Percentiles rank a stretch among this genome's conserved stretches.
Evolutionary conservation across 139 green algal genomes (phyloP).

Genomic region (Haematococcus lacustris): DNA sequence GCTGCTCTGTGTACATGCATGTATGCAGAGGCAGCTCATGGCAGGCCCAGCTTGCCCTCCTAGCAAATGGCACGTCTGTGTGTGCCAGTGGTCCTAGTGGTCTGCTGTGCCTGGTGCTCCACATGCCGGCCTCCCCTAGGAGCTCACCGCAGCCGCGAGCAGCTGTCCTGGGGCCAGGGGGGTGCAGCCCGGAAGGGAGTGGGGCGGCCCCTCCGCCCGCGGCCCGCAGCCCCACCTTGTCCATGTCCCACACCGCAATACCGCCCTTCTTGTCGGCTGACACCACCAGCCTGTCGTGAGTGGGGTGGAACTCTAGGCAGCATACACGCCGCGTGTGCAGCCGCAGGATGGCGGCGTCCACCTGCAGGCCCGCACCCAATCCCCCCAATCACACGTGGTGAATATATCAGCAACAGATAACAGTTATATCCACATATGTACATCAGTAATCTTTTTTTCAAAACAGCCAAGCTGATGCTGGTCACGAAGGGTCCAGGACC

Average conservation of each 20-base stretch:
- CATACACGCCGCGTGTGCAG: slow-evolving; percentile 57
- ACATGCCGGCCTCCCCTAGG: background rate
- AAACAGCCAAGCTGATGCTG: too few relatives aligned
- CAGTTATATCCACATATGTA: too few relatives aligned
- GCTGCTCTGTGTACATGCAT: too few relatives aligned
- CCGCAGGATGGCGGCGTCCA: slow-evolving; percentile 77
- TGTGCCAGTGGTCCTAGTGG: background rate
- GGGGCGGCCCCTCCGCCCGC: slow-evolving; percentile 52
- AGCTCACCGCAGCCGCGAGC: background rate
- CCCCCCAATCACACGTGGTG: background rate
- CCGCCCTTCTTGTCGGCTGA: slow-evolving; percentile 72
- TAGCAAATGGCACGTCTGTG: background rate
- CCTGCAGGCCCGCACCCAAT: slow-evolving; percentile 16
- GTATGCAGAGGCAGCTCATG: background rate
- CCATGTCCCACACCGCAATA: slow-evolving; percentile 82
- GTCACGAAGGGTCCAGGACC: too few relatives aligned
- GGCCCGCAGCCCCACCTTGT: too few relatives aligned
- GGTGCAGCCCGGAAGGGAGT: too few relatives aligned
- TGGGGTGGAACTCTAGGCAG: slow-evolving; percentile 75
- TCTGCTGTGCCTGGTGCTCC: background rate
- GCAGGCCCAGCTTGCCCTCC: background rate
- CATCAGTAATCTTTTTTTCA: too few relatives aligned
- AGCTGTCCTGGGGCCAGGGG: background rate
- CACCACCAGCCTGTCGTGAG: slow-evolving; percentile 57
- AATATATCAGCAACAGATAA: background rate